A percentile compares a stretch with the other conserved stretches of the same genome.
These are phyloP conservation scores for Cutaneotrichosporon curvatum DNA, from an alignment of 1,284 basidiomycete genomes.

Conservation along the genomic window DNA sequence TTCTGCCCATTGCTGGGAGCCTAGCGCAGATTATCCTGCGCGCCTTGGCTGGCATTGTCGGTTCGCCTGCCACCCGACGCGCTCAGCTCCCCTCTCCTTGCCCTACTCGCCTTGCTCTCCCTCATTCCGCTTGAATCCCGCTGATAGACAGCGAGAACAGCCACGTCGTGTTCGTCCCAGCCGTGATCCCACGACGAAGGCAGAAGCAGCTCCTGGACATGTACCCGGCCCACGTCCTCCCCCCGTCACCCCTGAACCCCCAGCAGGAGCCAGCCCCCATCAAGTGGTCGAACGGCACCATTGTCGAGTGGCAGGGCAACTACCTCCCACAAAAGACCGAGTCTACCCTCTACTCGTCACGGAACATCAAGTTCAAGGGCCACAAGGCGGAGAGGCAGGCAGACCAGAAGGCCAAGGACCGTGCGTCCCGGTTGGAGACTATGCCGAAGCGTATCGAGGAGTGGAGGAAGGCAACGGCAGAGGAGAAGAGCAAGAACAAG, in stretches of 20 bases:
- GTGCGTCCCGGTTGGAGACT: slow-evolving; percentile 29
- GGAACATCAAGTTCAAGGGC: slow-evolving; percentile 31
- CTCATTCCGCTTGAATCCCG: too few relatives aligned
- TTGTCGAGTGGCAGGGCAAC: slow-evolving; percentile 21
- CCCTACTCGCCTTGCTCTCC: too few relatives aligned
- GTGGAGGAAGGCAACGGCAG: slow-evolving; percentile 34
- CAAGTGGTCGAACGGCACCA: slow-evolving; percentile 16
- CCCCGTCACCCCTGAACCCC: slow-evolving; percentile 25
- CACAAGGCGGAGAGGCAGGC: slow-evolving; percentile 37
- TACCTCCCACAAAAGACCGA: slow-evolving; percentile 11
- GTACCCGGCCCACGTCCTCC: slow-evolving; percentile 25
- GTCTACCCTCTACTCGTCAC: slow-evolving; percentile 24
- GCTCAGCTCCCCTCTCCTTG: too few relatives aligned
- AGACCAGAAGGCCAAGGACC: slow-evolving; percentile 24
- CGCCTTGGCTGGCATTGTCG: too few relatives aligned
- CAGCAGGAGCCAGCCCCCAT: slow-evolving; percentile 5
- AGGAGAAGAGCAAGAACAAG: slow-evolving; percentile 1
- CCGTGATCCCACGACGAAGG: slow-evolving; percentile 22
- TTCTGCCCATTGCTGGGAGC: too few relatives aligned
- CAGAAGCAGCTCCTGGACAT: slow-evolving; percentile 29
- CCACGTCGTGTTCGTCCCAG: background rate
- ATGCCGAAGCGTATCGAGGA: slow-evolving; percentile 43
- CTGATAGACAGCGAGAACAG: too few relatives aligned
- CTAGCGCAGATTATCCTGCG: too few relatives aligned
- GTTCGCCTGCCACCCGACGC: too few relatives aligned